Evolutionary conservation across 345 rosid genomes (phyloP).

Genomic region (Lenwebbia sp.): DNA sequence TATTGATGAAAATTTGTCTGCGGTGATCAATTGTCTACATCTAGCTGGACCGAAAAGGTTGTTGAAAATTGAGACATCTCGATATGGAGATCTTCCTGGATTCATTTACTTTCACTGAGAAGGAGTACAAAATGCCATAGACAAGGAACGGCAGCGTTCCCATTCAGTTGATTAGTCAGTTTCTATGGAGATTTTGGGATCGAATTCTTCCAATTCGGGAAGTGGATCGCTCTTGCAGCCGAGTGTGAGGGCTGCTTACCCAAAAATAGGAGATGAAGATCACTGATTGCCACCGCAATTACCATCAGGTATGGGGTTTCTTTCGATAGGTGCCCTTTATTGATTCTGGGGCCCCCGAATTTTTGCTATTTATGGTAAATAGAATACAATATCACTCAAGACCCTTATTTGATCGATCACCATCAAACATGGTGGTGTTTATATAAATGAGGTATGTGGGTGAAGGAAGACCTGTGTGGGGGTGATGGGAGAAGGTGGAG

Average conservation of each 20-base stretch:
- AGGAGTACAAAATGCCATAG: background rate
- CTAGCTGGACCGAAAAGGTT: background rate
- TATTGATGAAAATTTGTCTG: background rate
- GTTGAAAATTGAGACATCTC: background rate
- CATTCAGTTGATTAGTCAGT: background rate
- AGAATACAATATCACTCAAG: background rate
- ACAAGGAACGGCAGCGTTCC: background rate
- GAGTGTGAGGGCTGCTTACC: background rate
- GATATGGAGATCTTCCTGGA: background rate
- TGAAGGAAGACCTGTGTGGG: background rate
- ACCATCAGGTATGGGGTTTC: conserved; percentile 28
- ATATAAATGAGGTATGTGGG: background rate
- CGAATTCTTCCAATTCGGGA: background rate
- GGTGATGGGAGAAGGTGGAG: conserved; percentile 6
- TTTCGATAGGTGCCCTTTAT: conserved; percentile 4
- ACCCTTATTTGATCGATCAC: background rate
- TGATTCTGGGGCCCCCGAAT: background rate
- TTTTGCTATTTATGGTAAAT: background rate
- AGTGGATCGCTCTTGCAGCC: background rate
- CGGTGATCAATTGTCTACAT: background rate
- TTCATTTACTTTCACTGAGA: background rate
- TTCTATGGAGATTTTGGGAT: background rate
- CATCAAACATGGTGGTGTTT: background rate
- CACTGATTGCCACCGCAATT: background rate
- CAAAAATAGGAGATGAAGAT: background rate